Evolutionary conservation across 2,329 filamentous ascomycete genomes (phyloP).

Genomic region (Bipolaris oryzae): DNA sequence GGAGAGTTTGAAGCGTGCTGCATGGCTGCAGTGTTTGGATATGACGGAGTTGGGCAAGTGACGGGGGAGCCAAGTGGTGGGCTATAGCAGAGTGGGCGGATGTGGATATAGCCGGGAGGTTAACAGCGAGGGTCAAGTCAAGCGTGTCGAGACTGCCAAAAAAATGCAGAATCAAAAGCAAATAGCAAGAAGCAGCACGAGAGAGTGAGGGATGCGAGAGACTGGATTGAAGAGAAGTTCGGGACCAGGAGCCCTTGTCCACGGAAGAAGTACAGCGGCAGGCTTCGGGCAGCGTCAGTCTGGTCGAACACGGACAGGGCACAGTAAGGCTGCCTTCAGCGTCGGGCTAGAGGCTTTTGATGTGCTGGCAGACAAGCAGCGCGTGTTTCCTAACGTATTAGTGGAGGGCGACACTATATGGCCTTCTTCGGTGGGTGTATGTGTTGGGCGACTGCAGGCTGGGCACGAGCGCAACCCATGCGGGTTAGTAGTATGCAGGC

Average conservation of each 20-base stretch:
- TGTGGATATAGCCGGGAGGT: constrained; percentile 19
- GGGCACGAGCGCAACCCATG: constrained; percentile 45
- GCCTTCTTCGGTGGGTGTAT: constrained; percentile 34
- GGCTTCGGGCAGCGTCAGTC: constrained; percentile 24
- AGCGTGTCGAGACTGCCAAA: constrained; percentile 24
- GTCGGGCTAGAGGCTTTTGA: constrained; percentile 43
- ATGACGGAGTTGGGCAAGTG: constrained; percentile 30
- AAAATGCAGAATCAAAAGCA: constrained; percentile 34
- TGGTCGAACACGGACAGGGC: constrained; percentile 31
- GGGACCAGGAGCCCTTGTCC: constrained; percentile 37
- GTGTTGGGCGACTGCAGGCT: constrained; percentile 49
- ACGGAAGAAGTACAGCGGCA: constrained; percentile 44
- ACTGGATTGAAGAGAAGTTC: constrained; percentile 32
- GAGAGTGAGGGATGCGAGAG: constrained; percentile 33
- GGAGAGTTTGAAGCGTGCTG: constrained; percentile 44
- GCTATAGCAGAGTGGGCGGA: constrained; percentile 19
- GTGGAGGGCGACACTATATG: constrained; percentile 47
- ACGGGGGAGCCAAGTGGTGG: constrained; percentile 30
- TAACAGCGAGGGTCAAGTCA: constrained; percentile 14
- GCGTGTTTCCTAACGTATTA: constrained; percentile 48
- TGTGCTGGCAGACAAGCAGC: constrained; percentile 48
- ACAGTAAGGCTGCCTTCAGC: constrained; percentile 38
- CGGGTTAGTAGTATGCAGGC: constrained; percentile 47
- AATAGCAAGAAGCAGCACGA: constrained; percentile 37
- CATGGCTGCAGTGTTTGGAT: constrained; percentile 35